phyloP scores from a whole-genome alignment of 2,329 filamentous ascomycete genomes.

The Chaetomiaceae sp. region DNA sequence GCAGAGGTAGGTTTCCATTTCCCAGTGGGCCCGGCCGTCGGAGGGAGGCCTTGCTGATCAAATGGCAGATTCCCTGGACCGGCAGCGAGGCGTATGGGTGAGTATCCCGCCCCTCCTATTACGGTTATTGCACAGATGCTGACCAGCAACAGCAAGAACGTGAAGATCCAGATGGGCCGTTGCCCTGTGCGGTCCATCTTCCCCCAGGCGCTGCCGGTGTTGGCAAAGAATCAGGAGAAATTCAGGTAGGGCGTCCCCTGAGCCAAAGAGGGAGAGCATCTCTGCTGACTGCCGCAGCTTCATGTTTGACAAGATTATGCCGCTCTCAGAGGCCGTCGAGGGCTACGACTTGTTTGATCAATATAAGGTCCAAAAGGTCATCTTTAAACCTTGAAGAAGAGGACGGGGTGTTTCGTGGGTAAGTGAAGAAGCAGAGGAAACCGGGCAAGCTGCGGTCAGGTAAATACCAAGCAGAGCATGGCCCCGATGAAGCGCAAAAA shows the following conservation, averaged over 20 bases:
- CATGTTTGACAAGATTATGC: conserved; percentile 74
- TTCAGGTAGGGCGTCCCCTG: conserved; percentile 52
- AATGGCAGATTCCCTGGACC: conserved; percentile 58
- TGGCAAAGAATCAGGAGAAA: conserved; percentile 63
- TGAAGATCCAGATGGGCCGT: conserved; percentile 70
- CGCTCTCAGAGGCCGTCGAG: conserved; percentile 59
- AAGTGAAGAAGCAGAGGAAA: neutral
- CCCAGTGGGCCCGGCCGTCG: too few relatives aligned
- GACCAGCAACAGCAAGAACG: conserved; percentile 55
- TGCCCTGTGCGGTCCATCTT: conserved; percentile 72
- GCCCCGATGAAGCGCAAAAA: too few relatives aligned
- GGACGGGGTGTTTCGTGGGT: neutral
- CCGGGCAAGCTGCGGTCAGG: neutral
- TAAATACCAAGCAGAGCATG: too few relatives aligned
- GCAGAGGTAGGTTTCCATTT: conserved; percentile 49
- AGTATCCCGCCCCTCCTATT: neutral
- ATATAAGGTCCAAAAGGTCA: conserved; percentile 69
- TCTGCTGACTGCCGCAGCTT: conserved; percentile 46
- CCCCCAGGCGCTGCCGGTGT: conserved; percentile 56
- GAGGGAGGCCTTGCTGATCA: neutral
- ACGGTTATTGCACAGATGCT: conserved; percentile 10
- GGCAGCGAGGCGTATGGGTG: conserved; percentile 58
- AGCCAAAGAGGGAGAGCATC: neutral
- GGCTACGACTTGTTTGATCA: conserved; percentile 69
- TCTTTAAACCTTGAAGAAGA: conserved; percentile 52